Percentiles rank a stretch among this genome's conserved stretches.
Evolutionary conservation across 371 early-diverging fungal species (phyloP).

Genomic region (Mortierella sp.): DNA sequence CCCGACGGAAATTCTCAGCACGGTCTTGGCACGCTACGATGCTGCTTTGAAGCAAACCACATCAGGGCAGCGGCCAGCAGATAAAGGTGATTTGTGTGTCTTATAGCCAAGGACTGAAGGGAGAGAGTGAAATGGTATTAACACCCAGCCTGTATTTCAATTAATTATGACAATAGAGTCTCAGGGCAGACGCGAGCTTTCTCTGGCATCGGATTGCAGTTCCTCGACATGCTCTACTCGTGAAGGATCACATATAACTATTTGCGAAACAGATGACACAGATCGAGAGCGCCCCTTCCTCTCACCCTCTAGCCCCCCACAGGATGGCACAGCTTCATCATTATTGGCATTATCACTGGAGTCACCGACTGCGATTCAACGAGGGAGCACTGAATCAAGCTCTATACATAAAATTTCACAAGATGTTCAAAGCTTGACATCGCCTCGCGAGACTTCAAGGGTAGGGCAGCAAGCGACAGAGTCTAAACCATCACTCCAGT

Average conservation of each 20-base stretch:
- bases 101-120: neutral
- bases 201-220: slow-evolving; percentile 30
- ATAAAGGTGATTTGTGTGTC: neutral
- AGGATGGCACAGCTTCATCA: slow-evolving; percentile 32
- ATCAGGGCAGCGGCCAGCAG: neutral
- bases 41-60: slow-evolving; percentile 5
- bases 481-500: neutral
- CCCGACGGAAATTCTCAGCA: slow-evolving; percentile 12
- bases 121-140: neutral
- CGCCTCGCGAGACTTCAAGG: neutral
- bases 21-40: slow-evolving; percentile 18
- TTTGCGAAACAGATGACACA: slow-evolving; percentile 8
- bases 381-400: neutral
- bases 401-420: neutral
- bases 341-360: slow-evolving; percentile 31
- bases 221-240: slow-evolving; percentile 25
- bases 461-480: neutral
- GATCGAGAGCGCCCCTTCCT: slow-evolving; percentile 2
- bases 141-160: neutral
- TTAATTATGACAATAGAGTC: slow-evolving; percentile 7
- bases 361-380: slow-evolving; percentile 16
- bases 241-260: slow-evolving; percentile 27
- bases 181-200: slow-evolving; percentile 15
- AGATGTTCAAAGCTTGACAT: neutral
- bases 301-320: slow-evolving; percentile 18